phyloP scores from a whole-genome alignment of 2,329 filamentous ascomycete genomes.

The Botryotinia globosa region DNA sequence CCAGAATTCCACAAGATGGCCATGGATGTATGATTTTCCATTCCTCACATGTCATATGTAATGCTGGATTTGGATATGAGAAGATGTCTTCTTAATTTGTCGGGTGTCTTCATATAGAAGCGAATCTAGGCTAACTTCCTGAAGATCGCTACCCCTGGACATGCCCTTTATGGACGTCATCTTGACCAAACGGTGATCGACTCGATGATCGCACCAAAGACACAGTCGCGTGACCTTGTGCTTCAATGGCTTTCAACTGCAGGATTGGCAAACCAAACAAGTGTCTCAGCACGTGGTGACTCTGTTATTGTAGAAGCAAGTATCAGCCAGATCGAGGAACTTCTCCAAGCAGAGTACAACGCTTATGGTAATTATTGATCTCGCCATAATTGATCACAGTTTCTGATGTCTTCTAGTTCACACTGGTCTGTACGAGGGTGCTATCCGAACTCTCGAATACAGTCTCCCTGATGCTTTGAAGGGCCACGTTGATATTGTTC shows the following conservation, averaged over 20 bases:
- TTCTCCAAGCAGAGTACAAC: conserved; percentile 52
- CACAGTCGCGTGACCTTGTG: conserved; percentile 53
- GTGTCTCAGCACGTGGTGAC: conserved; percentile 52
- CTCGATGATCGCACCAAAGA: conserved; percentile 51
- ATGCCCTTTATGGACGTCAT: conserved; percentile 54
- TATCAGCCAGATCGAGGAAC: conserved; percentile 50
- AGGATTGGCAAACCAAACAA: conserved; percentile 45
- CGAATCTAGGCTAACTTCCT: conserved; percentile 11
- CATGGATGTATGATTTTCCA: conserved; percentile 30
- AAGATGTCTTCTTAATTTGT: background rate
- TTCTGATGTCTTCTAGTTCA: conserved; percentile 28
- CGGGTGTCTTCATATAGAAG: background rate
- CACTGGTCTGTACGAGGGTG: conserved; percentile 23
- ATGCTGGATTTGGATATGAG: background rate
- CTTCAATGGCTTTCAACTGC: conserved; percentile 54
- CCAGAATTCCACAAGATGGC: conserved; percentile 35
- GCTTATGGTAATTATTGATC: conserved; percentile 45
- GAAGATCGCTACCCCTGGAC: conserved; percentile 44
- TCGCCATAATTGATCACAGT: background rate
- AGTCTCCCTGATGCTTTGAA: conserved; percentile 52
- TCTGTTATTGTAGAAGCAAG: conserved; percentile 48
- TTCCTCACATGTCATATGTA: background rate
- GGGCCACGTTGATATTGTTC: conserved; percentile 56
- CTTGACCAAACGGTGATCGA: conserved; percentile 51
- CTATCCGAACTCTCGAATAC: conserved; percentile 35